Base-by-base conservation (phyloP, 1,284 basidiomycete genomes). In the Ceratobasidium sp. region DNA sequence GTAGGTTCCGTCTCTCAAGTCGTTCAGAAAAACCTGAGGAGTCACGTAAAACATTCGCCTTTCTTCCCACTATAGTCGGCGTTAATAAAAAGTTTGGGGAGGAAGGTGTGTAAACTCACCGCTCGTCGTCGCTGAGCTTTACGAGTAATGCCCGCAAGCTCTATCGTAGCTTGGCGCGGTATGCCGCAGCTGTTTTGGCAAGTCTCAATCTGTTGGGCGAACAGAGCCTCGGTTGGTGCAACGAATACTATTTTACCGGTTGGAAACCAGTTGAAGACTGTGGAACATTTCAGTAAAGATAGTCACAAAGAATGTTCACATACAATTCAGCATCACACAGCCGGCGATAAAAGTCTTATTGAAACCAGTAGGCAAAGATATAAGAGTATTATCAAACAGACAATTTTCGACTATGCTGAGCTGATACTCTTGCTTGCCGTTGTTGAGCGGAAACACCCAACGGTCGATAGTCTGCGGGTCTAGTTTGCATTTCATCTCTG, bases 321-420 rank as follows among this genome's bases (percentile, higher is more conserved):
- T 82, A 96, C 95, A 96, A 81, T 96, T 97, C 10, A 96, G 86
- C 95, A 99, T 99, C 26, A 99, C 91, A 0, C 96, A 96, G 1
- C 97, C 97, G 0, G 98, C 98, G 78, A 99, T 94, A 83, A 99
- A 99, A 0, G 98, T 99, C 87, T 99, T 99, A 26, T 98, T 98
- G 6, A 99, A 87, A 78, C 98, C 98, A 0, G 98, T 99, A 0
- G 98, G 98, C 13, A 99, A 87, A 0, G 96, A 94, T 33, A 99
- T 97, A 3, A 99, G 90, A 1, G 96, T 96, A 83, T 99, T 99
- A 67, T 98, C 94, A 81, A 94, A 96, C 42, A 99, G 89, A 82
- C 93, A 94, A 48, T 91, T 89, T 81, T 90, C 91, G 71, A 96
- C 93, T 79, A 99, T 99, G 81, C 99, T 98, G 84, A 90, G 97